Base-by-base conservation (phyloP, 805 yeast genomes). In the Lipomyces sp. region DNA sequence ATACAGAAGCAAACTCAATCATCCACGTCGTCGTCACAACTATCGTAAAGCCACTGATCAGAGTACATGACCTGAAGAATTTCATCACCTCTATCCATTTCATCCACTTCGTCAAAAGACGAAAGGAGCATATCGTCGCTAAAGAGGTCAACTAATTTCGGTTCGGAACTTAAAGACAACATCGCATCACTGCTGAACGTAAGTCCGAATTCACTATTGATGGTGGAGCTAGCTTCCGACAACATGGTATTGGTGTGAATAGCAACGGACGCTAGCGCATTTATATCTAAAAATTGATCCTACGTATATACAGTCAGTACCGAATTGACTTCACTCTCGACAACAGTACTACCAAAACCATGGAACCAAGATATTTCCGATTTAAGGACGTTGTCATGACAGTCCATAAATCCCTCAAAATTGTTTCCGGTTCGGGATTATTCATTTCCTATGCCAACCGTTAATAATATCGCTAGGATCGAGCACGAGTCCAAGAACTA, bases 231-330 rank as follows among this genome's bases (percentile, higher is more conserved):
- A n/a, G 54, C 54, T 51, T 51, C 54, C 10, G 54, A 51, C 10
- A 51, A 34, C 54, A 51, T 51, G 15, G 54, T 24, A 24, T 51
- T 51, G 24, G 34, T 51, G 34, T n/a, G 54, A 11, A 32, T 29
- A 7, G 34, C 13, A 10, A 29, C 11, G 24, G 2, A 29, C 15
- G 54, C 7, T 29, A 11, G 2, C 15, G 54, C 11, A 24, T 13
- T 24, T 24, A 55, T n/a, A 11, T 61, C 56, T 13, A 61, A 6
- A 45, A 61, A 61, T n/a, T 56, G 57, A 2, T 61, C 64, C 64
- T 61, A 33, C 29, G 37, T 35, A 7, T 15, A n/a, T 35, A 13
- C 56, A 60, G n/a, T 37, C 30, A 60, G 24, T 42, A 15, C 8
- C 35, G 10, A 1, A 39, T 15, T 15, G 11, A 33, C 30, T 35